phyloP scores from a whole-genome alignment of 176 grass and related monocot species.

The Ensete ventricosum region DNA sequence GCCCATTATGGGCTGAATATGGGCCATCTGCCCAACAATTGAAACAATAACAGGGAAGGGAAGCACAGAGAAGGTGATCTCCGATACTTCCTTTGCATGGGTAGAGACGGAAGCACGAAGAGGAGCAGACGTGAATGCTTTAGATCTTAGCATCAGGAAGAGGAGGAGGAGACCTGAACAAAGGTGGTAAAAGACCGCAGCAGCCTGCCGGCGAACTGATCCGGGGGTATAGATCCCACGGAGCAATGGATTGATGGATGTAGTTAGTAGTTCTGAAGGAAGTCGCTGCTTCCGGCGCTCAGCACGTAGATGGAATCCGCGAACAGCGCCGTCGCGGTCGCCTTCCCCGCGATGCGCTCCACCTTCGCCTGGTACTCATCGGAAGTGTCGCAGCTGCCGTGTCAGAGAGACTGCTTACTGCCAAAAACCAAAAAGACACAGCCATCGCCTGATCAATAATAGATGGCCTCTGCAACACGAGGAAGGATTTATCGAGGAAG shows the following conservation, averaged over 20 bases:
- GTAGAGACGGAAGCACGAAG: too few relatives aligned
- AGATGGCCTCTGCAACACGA: too few relatives aligned
- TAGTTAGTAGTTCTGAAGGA: constrained; percentile 95
- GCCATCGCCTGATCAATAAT: too few relatives aligned
- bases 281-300: constrained; percentile 78
- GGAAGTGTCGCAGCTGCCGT: constrained; percentile 55
- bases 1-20: too few relatives aligned
- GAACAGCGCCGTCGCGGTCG: constrained; percentile 42
- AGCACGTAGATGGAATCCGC: constrained; percentile 62
- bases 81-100: too few relatives aligned
- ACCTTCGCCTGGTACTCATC: constrained; percentile 56
- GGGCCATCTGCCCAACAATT: too few relatives aligned
- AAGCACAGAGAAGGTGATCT: too few relatives aligned
- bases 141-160: neutral
- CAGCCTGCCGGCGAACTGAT: constrained; percentile 52
- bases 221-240: constrained; percentile 36
- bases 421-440: neutral
- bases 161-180: constrained; percentile 31
- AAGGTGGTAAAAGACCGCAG: constrained; percentile 53
- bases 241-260: constrained; percentile 61
- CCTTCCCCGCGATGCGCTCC: constrained; percentile 31
- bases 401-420: constrained; percentile 59
- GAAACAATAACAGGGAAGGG: too few relatives aligned
- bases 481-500: too few relatives aligned
- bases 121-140: too few relatives aligned